These are phyloP conservation scores for Mesostigma viride DNA, from an alignment of 139 green algal genomes.

Conservation along the genomic window DNA sequence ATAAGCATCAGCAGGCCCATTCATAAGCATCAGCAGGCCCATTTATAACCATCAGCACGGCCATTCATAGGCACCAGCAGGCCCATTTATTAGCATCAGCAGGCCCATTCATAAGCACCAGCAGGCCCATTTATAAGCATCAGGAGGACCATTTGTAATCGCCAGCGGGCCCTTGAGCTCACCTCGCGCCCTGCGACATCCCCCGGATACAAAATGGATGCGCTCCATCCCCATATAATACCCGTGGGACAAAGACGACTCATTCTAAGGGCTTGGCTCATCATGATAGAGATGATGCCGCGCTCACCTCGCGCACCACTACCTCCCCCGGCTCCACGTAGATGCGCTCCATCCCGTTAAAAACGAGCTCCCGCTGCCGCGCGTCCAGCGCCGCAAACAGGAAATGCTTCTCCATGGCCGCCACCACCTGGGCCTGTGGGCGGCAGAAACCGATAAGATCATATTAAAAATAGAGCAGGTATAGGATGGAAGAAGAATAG, in stretches of 20 bases:
- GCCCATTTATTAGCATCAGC: too few species aligned
- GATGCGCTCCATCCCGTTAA: constrained; percentile 24
- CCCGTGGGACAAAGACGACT: not conserved
- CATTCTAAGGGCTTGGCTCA: not conserved
- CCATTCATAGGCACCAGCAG: not conserved
- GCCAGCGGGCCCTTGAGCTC: not conserved
- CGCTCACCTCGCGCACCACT: constrained; percentile 33
- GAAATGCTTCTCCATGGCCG: constrained; percentile 42
- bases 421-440: constrained; percentile 24
- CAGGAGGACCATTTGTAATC: not conserved
- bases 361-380: constrained; percentile 23
- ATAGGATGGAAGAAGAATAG: too few species aligned
- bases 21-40: too few species aligned
- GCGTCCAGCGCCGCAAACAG: constrained; percentile 43
- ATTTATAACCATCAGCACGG: not conserved
- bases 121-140: not conserved
- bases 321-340: constrained; percentile 36
- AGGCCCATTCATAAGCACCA: too few species aligned
- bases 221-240: not conserved
- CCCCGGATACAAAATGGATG: not conserved
- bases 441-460: not conserved
- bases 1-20: too few species aligned
- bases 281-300: not conserved
- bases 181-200: too few species aligned
- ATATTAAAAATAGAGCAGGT: not conserved